Conservation (phyloP, 495 filamentous ascomycete genomes). For the Trichocladium antarcticum region DNA sequence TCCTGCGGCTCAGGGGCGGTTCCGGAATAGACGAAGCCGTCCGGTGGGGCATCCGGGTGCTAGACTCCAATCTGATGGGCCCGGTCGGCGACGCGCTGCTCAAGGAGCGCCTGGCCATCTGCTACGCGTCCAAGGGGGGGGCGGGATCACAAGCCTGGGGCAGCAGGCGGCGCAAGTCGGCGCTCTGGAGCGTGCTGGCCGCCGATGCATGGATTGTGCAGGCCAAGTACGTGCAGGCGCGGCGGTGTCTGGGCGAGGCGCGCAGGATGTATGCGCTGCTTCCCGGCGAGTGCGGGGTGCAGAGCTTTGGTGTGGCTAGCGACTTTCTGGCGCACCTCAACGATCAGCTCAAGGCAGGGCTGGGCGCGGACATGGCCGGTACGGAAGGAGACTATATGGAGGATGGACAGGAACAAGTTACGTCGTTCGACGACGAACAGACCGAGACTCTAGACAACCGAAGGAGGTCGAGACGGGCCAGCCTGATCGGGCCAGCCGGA, state of each 20-base stretch:
- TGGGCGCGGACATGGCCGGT: conserved; percentile 17
- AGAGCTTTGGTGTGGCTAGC: conserved; percentile 44
- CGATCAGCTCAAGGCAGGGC: conserved; percentile 46
- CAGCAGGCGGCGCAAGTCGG: conserved; percentile 65
- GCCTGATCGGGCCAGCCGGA: conserved; percentile 28
- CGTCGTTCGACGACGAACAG: conserved; percentile 46
- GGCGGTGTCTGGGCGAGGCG: conserved; percentile 59
- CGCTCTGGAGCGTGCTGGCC: conserved; percentile 77
- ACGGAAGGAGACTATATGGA: conserved; percentile 28
- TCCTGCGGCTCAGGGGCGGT: conserved; percentile 66
- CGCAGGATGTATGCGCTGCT: conserved; percentile 54
- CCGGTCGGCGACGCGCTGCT: conserved; percentile 66
- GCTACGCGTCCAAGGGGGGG: conserved; percentile 64
- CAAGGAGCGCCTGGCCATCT: conserved; percentile 72
- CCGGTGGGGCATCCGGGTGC: conserved; percentile 65
- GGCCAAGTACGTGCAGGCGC: conserved; percentile 57
- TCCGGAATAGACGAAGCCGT: conserved; percentile 78
- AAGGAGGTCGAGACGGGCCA: conserved; percentile 30
- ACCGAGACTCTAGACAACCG: conserved; percentile 41
- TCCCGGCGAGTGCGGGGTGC: conserved; percentile 43
- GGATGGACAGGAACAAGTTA: conserved; percentile 27
- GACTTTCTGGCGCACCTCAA: conserved; percentile 55
- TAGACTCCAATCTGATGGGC: conserved; percentile 66
- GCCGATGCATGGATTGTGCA: conserved; percentile 72
- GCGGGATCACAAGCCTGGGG: conserved; percentile 55